These are phyloP conservation scores for Metarhizium anisopliae DNA, from an alignment of 2,329 filamentous ascomycete species.

Conservation along the genomic window DNA sequence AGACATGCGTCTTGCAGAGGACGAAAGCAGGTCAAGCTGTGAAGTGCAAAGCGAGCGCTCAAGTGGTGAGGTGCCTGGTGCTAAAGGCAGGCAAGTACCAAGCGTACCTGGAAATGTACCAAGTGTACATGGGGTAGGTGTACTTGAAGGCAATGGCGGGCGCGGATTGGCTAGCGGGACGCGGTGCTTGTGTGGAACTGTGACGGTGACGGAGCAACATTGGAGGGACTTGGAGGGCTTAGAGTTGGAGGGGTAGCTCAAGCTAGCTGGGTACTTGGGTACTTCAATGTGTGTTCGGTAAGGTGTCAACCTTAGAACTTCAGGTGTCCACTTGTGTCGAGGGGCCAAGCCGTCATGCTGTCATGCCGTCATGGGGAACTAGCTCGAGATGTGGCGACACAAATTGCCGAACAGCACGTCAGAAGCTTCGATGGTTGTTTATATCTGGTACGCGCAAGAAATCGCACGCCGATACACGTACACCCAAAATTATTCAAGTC, in stretches of 20 bases:
- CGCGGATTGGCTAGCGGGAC: constrained; percentile 23
- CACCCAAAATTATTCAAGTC: no score
- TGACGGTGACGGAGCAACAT: constrained; percentile 5
- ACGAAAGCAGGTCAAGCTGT: constrained; percentile 1
- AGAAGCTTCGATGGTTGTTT: no score
- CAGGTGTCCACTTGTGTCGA: no score
- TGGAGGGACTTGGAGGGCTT: not conserved
- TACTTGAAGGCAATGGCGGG: constrained; percentile 14
- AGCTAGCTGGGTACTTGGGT: no score
- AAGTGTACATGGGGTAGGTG: not conserved
- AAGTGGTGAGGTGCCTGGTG: constrained; percentile 3
- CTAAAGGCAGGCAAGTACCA: not conserved
- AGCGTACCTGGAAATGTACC: not conserved
- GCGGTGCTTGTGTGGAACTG: constrained; percentile 29
- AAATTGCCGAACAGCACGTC: no score
- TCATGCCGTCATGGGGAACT: no score
- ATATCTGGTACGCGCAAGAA: no score
- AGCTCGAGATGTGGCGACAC: no score
- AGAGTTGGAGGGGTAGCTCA: not conserved
- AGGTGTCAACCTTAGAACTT: no score
- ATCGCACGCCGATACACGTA: no score
- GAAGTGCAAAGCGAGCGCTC: not conserved
- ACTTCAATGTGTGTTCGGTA: no score
- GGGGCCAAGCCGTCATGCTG: no score
- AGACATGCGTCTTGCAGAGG: not conserved